Base-by-base conservation (phyloP, 768 basidiomycete species). In the Amanita subjunquillea region DNA sequence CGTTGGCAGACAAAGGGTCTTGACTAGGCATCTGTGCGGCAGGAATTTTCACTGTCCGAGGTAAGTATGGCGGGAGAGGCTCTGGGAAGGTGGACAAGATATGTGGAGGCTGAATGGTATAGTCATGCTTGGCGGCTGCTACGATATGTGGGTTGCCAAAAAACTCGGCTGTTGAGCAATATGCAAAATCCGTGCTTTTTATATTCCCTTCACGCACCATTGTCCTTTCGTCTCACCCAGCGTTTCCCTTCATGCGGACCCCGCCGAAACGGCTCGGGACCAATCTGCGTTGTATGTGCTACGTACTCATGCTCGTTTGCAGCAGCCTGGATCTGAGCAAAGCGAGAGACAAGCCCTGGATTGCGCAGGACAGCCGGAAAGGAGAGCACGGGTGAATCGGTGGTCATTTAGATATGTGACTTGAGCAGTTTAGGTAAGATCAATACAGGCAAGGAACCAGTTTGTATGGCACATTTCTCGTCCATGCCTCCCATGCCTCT, bases 211-310 rank as follows among this genome's bases (percentile, higher is more conserved):
- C 6, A 66, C 75, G 48, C 44, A 88, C 88, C 81, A 50, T 91
- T 91, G 58, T 89, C 87, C 59, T 80, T 86, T 17, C 89, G 76
- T 57, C 86, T 69, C 4, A 80, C 66, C 82, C 83, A 87, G 32
- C 86, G 82, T 65, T 86, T 90, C 34, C 89, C 89, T 56, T 87
- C 84, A 48, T 79, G 82, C 47, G 82, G 80, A 52, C 77, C 76
- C 49, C 81, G 69, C 37, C 67, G 72, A 32, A 58, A 59, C 59
- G 75, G 79, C 66, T 69, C 79, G 46, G 38, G 30, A 15, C 15
- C 23, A 15, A 27, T 27, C 12, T 22, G 8, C 6, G 17, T 30
- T n/a, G 37, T 4, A 25, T 38, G 59, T 55, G 42, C 54, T 60
- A 49, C 29, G 40, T 20, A 34, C 42, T 20, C 54, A 55, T 22